Evolutionary conservation across 441 rosid species (phyloP), one percentile per base, ranked within the genome.

Genomic region (Capsella rubella): DNA sequence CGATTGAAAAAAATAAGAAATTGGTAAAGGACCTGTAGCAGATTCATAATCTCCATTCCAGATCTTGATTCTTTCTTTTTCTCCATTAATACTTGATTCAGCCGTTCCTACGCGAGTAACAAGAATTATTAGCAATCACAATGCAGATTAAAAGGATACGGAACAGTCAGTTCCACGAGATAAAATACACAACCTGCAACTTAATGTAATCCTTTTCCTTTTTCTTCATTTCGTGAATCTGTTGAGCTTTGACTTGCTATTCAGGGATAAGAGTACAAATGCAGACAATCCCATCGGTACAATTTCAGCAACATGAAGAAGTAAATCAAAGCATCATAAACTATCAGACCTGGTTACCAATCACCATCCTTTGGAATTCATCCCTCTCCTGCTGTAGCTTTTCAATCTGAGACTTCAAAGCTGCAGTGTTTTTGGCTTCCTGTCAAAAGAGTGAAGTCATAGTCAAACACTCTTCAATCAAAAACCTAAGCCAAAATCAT

Each of bases 31-130:
- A 91, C 97, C 97, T 91, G 96, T 75, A 93, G 89, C 84, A 95
- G 78, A 85, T 93, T 95, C 98, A 95, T 93, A 71, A 95, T 93
- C 83, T 95, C 98, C 97, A 95, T 93, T 77, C 99, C 99, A 15
- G 99, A 95, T 82, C 81, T 90, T 27, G 97, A 87, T 87, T 93
- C 98, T 86, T 93, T 93, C 90, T 91, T 95, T 79, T 95, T 95
- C 85, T 95, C 99, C 90, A 87, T 90, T 56, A 93, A 68, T 14
- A 93, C 98, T 87, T 93, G 99, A 72, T 93, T 95, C 71, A 91
- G 87, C 85, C 84, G 89, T 83, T 95, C 98, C 99, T 95, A 83
- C 56, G 52, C 60, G 52, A 31, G 29, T 73, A 73, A 77, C 15
- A 42, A 12, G 31, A 40, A 12, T 52, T 18, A 8, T 40, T 46